Conservation (phyloP, 1,284 basidiomycete species). For the Apiotrichum laibachii region DNA sequence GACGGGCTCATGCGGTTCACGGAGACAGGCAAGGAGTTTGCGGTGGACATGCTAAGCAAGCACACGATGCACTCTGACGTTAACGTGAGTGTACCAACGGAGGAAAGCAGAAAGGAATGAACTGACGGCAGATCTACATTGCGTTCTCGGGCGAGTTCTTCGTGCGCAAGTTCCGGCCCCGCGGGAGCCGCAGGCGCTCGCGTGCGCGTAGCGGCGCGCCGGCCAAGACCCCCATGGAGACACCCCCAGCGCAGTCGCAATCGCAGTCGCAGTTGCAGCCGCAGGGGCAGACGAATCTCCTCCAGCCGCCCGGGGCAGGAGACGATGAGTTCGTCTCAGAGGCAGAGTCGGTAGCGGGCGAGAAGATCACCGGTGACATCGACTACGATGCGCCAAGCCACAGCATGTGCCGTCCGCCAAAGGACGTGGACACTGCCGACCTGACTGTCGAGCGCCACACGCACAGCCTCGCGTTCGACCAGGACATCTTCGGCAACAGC, state of each 20-base stretch:
- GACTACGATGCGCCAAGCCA: constrained; percentile 30
- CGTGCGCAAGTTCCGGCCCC: constrained; percentile 8
- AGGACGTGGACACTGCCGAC: constrained; percentile 31
- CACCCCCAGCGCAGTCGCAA: background rate
- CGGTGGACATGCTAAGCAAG: constrained; percentile 56
- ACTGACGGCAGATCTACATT: constrained; percentile 37
- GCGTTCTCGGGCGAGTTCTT: constrained; percentile 47
- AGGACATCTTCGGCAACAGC: no score
- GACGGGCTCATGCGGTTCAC: constrained; percentile 56
- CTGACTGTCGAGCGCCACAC: constrained; percentile 5
- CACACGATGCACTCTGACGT: constrained; percentile 59
- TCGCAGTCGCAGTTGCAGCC: background rate
- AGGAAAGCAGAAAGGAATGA: background rate
- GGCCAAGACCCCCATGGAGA: no score
- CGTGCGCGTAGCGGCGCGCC: no score
- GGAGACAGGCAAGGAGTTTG: constrained; percentile 57
- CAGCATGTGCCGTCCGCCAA: constrained; percentile 13
- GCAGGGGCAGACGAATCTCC: background rate
- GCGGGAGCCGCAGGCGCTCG: background rate
- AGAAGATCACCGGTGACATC: constrained; percentile 26
- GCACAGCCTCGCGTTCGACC: background rate
- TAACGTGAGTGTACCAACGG: constrained; percentile 33
- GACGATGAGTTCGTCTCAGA: no score
- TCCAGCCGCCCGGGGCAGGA: no score
- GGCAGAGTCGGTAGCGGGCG: background rate